phyloP scores from a whole-genome alignment of 1,284 basidiomycete genomes.

The Cryptococcus maquisensis region DNA sequence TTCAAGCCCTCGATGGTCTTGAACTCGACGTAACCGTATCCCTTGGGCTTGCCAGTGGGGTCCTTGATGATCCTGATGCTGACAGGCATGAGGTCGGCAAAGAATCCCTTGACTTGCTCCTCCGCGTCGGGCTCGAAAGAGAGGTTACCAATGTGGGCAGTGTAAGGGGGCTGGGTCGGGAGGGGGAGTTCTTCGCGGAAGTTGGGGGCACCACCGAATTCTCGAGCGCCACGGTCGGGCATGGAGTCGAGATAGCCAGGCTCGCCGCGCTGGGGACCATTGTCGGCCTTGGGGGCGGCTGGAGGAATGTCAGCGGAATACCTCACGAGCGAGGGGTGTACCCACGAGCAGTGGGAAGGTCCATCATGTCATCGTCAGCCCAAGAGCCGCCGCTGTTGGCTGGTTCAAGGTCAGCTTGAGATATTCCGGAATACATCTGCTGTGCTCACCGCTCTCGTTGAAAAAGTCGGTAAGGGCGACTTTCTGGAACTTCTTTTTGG shows the following conservation, averaged over 20 bases:
- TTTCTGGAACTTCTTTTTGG: conserved; percentile 74
- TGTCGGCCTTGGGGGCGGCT: conserved; percentile 49
- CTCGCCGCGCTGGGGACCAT: conserved; percentile 45
- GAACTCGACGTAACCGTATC: conserved; percentile 98
- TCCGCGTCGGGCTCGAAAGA: conserved; percentile 84
- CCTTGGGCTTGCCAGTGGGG: conserved; percentile 86
- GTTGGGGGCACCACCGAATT: conserved; percentile 46
- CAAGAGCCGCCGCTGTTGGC: background rate
- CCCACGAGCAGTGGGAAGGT: background rate
- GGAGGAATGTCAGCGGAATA: conserved; percentile 12
- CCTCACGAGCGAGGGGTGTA: background rate
- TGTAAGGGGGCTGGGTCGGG: conserved; percentile 91
- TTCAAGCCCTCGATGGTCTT: conserved; percentile 75
- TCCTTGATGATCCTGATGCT: conserved; percentile 90
- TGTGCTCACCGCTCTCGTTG: conserved; percentile 64
- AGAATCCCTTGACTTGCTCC: conserved; percentile 74
- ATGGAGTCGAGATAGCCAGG: conserved; percentile 49
- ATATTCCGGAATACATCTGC: background rate
- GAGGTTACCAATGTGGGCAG: conserved; percentile 93
- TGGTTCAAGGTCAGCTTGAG: background rate
- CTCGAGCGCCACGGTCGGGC: conserved; percentile 38
- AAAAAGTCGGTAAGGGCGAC: conserved; percentile 87
- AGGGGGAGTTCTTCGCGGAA: conserved; percentile 86
- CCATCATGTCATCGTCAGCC: background rate
- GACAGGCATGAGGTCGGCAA: conserved; percentile 61